These are phyloP conservation scores for Tausonia pullulans DNA, from an alignment of 1,284 basidiomycete species.

Conservation along the genomic window DNA sequence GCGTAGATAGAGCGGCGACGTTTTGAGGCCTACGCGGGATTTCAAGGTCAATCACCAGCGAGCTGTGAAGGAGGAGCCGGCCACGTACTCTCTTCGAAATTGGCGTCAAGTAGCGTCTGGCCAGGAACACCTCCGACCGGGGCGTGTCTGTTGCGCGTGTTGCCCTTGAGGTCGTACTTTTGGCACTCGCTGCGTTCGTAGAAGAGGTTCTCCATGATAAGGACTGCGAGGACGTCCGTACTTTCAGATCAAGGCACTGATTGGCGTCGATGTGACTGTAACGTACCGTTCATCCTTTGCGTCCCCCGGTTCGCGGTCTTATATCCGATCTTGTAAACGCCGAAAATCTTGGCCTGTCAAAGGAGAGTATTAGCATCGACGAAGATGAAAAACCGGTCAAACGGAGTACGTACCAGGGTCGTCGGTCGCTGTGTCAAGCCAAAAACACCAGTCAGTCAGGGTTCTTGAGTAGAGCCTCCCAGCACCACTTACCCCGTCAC, in stretches of 20 bases:
- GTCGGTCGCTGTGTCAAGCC: constrained; percentile 62
- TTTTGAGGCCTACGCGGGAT: constrained; percentile 31
- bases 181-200: constrained; percentile 65
- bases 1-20: constrained; percentile 75
- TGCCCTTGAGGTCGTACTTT: constrained; percentile 94
- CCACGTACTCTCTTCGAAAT: constrained; percentile 63
- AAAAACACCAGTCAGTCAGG: not conserved
- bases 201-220: constrained; percentile 97
- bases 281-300: constrained; percentile 29
- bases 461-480: too few relatives aligned
- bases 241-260: too few relatives aligned
- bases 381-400: too few relatives aligned
- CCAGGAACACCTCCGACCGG: constrained; percentile 82
- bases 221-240: constrained; percentile 34
- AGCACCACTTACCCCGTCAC: constrained; percentile 12
- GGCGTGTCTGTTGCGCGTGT: constrained; percentile 80
- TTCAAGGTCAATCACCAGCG: not conserved
- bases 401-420: constrained; percentile 41
- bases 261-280: too few relatives aligned
- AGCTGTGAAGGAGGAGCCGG: too few relatives aligned
- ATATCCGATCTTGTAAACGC: constrained; percentile 92
- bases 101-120: constrained; percentile 88
- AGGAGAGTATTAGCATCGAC: too few relatives aligned
- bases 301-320: constrained; percentile 63
- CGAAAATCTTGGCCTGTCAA: constrained; percentile 75